Percentiles rank a stretch among this genome's conserved stretches.
phyloP scores from a whole-genome alignment of 2,329 filamentous ascomycete species.

The Orbilia brochopaga region DNA sequence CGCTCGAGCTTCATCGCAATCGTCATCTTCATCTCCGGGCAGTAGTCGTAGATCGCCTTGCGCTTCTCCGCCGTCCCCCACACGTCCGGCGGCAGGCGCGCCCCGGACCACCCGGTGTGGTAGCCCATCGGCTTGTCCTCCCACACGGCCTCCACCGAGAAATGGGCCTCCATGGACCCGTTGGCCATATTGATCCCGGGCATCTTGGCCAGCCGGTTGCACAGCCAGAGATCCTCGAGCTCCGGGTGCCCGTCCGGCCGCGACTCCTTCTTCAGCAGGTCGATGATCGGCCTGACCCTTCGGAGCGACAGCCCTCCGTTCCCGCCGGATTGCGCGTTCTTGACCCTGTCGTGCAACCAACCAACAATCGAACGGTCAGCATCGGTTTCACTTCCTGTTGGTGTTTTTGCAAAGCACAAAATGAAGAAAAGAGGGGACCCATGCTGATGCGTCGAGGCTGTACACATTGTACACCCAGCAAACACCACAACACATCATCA shows the following conservation, averaged over 20 bases:
- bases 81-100: slow-evolving; percentile 60
- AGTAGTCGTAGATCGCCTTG: slow-evolving; percentile 65
- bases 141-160: slow-evolving; percentile 62
- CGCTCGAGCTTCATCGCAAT: slow-evolving; percentile 64
- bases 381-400: no score
- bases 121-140: slow-evolving; percentile 58
- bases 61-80: slow-evolving; percentile 63
- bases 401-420: no score
- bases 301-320: slow-evolving; percentile 65
- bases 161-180: slow-evolving; percentile 62
- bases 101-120: slow-evolving; percentile 64
- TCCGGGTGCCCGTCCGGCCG: slow-evolving; percentile 58
- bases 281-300: slow-evolving; percentile 63
- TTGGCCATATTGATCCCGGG: slow-evolving; percentile 61
- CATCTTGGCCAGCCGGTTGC: slow-evolving; percentile 62
- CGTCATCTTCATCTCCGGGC: slow-evolving; percentile 66
- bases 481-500: no score
- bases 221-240: slow-evolving; percentile 60
- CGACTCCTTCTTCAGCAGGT: slow-evolving; percentile 57
- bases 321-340: slow-evolving; percentile 61
- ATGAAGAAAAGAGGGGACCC: not conserved
- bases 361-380: not conserved
- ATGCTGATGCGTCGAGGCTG: not conserved
- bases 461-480: no score
- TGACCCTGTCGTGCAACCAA: slow-evolving; percentile 18